phyloP scores from a whole-genome alignment of 2,329 filamentous ascomycete genomes.

The Camptophora hylomeconis region DNA sequence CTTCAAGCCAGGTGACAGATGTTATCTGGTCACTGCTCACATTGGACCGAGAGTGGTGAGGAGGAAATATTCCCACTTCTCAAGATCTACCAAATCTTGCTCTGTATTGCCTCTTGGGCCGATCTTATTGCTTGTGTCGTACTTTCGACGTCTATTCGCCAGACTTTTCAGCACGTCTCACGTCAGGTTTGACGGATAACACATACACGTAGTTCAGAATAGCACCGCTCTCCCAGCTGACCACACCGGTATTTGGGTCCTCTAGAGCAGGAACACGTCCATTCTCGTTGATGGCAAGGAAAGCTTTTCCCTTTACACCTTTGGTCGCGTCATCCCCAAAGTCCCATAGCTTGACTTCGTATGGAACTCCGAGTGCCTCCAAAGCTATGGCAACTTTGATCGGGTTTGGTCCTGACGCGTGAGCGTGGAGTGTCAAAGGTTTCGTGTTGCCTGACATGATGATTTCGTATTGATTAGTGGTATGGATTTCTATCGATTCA shows the following conservation, averaged over 20 bases:
- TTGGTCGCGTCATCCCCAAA: constrained; percentile 26
- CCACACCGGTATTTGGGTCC: constrained; percentile 25
- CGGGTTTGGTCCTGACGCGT: constrained; percentile 30
- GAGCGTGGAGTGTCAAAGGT: constrained; percentile 29
- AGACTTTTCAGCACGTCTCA: no score
- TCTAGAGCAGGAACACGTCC: constrained; percentile 23
- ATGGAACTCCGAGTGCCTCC: constrained; percentile 29
- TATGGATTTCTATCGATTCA: no score
- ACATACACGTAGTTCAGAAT: constrained; percentile 29
- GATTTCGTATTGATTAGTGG: no score
- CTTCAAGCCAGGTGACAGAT: no score
- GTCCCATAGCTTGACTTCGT: constrained; percentile 29
- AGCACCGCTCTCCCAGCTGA: constrained; percentile 27
- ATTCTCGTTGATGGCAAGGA: constrained; percentile 24
- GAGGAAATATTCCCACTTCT: constrained; percentile 35
- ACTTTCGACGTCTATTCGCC: constrained; percentile 25
- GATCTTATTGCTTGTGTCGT: constrained; percentile 29
- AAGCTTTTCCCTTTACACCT: constrained; percentile 26
- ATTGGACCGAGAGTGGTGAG: constrained; percentile 30
- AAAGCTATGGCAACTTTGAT: constrained; percentile 31
- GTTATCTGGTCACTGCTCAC: no score
- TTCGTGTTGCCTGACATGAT: no score
- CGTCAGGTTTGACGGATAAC: no score
- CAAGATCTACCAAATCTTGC: constrained; percentile 31
- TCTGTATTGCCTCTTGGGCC: constrained; percentile 23